These are phyloP conservation scores for Tubosaeta sp. DNA, from an alignment of 768 basidiomycete species.

Conservation along the genomic window DNA sequence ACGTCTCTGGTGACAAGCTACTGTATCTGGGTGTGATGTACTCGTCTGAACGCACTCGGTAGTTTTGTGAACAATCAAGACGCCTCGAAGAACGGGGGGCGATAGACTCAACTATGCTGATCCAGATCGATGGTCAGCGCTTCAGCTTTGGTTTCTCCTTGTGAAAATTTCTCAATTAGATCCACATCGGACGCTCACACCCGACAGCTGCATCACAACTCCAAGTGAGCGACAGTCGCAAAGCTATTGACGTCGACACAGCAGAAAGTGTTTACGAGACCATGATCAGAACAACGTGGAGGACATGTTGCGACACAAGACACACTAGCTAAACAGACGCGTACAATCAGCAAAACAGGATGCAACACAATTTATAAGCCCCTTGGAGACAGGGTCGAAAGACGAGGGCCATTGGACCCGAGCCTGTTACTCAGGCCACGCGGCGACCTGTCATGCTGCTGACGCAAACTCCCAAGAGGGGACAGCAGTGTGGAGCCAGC, in stretches of 20 bases:
- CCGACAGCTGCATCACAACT: too few species aligned
- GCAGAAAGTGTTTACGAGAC: background rate
- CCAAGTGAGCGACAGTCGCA: background rate
- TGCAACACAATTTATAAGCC: constrained; percentile 6
- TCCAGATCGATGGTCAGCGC: too few species aligned
- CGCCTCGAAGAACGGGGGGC: too few species aligned
- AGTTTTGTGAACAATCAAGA: too few species aligned
- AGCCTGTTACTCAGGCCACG: constrained; percentile 9
- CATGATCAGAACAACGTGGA: background rate
- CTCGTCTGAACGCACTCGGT: too few species aligned
- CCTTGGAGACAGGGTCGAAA: constrained; percentile 8
- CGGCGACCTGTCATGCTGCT: constrained; percentile 10
- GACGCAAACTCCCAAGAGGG: background rate
- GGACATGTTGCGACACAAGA: background rate
- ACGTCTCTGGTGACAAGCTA: too few species aligned
- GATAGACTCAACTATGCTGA: too few species aligned
- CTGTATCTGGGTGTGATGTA: too few species aligned
- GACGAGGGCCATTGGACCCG: constrained; percentile 9
- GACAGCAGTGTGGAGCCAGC: constrained; percentile 9
- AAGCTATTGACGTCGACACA: background rate
- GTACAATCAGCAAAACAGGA: background rate
- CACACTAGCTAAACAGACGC: background rate
- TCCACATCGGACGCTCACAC: too few species aligned
- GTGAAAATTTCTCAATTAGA: too few species aligned
- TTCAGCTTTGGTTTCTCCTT: too few species aligned